Base-by-base conservation (phyloP, 441 rosid genomes). In the Croton laevigatus region DNA sequence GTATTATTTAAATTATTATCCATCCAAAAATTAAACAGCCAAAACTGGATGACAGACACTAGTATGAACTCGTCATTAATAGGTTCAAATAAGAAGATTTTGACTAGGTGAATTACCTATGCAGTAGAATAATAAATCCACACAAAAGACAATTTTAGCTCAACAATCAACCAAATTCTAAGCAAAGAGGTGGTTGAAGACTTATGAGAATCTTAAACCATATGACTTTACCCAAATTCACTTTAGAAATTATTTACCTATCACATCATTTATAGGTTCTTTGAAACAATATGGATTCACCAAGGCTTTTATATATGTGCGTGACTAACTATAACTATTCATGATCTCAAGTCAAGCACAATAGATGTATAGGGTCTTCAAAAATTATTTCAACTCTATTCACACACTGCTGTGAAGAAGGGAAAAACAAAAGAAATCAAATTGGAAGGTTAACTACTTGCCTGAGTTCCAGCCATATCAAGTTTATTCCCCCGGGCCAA, bases 381-480 rank as follows among this genome's bases (percentile, higher is more conserved):
- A 34, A 68, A 42, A 6, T 53, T 27, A 8, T 8, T 52, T 20
- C 3, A 62, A 14, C 3, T 22, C 53, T 42, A 40, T 44, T 68
- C 34, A 36, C 14, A 34, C 42, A 6, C 13, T 9, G 6, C 3
- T 10, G 45, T 6, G 16, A 4, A 27, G 46, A 46, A 61, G 44
- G 17, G 27, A 62, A 63, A 0, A 59, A 45, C 8, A 13, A 37
- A 38, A 34, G n/a, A n/a, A n/a, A n/a, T n/a, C n/a, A n/a, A n/a
- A n/a, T n/a, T 37, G 54, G 65, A 4, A 42, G 44, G 63, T 23
- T 44, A 62, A 52, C 13, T 9, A 54, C 83, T 84, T 77, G 92
- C 98, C 98, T 88, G 89, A 80, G 87, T 82, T 71, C 94, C 96
- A 1, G 86, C 90, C 84, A 94, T 76, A 71, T 92, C 97, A 64